Evolutionary conservation across 2,329 filamentous ascomycete species (phyloP).

Genomic region (Cladosporium sphaerospermum): DNA sequence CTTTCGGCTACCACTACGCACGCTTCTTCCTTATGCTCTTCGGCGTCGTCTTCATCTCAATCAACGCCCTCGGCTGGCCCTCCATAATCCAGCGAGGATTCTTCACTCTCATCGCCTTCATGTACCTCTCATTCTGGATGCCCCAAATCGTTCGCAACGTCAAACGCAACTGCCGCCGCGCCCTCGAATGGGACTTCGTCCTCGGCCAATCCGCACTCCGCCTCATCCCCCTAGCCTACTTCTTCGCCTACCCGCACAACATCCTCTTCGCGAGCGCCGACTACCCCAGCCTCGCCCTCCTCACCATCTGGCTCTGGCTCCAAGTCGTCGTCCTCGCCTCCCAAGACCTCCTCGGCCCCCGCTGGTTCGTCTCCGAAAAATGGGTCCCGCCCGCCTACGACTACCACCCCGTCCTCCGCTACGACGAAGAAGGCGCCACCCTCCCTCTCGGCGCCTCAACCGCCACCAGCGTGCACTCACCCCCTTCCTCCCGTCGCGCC

Average conservation of each 20-base stretch:
- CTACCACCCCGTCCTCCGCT: slow-evolving; percentile 83
- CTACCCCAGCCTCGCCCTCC: slow-evolving; percentile 54
- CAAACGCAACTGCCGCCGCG: slow-evolving; percentile 83
- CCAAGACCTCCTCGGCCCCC: slow-evolving; percentile 79
- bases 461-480: slow-evolving; percentile 19
- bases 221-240: slow-evolving; percentile 75
- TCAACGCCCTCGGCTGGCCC: slow-evolving; percentile 55
- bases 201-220: slow-evolving; percentile 75
- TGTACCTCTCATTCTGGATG: slow-evolving; percentile 84
- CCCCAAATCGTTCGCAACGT: slow-evolving; percentile 90
- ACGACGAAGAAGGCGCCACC: slow-evolving; percentile 70
- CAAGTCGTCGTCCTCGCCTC: slow-evolving; percentile 73
- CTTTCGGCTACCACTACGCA: slow-evolving; percentile 53
- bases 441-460: slow-evolving; percentile 61
- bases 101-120: slow-evolving; percentile 58
- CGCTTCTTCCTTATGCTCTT: slow-evolving; percentile 57
- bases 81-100: slow-evolving; percentile 47
- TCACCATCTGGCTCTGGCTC: slow-evolving; percentile 77
- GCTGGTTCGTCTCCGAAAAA: slow-evolving; percentile 71
- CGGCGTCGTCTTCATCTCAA: slow-evolving; percentile 51
- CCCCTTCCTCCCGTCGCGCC: slow-evolving; percentile 21
- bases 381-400: slow-evolving; percentile 75
- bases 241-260: slow-evolving; percentile 72
- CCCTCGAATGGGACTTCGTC: slow-evolving; percentile 87
- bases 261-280: slow-evolving; percentile 72